Percentiles rank a stretch among this genome's conserved stretches.
These are phyloP conservation scores for Populus hybrid DNA, from an alignment of 441 rosid genomes.

Conservation along the genomic window DNA sequence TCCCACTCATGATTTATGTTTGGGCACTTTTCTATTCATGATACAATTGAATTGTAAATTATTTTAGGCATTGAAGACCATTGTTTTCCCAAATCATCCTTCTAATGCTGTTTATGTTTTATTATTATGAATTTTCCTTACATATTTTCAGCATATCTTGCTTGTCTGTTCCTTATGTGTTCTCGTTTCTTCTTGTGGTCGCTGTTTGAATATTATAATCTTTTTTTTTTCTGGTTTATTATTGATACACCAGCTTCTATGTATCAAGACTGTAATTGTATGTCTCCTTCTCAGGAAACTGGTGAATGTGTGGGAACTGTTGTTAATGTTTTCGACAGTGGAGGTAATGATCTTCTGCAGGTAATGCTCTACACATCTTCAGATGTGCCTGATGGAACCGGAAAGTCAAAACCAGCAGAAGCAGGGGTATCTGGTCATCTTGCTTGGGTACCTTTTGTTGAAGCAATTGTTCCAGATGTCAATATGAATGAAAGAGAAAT, in stretches of 20 bases:
- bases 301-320: conserved; percentile 78
- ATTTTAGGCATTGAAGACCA: neutral
- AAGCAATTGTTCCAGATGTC: conserved; percentile 86
- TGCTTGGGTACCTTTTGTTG: conserved; percentile 87
- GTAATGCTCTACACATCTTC: conserved; percentile 54
- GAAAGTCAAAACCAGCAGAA: conserved; percentile 32
- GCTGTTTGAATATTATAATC: neutral
- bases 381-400: conserved; percentile 30
- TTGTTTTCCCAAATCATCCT: neutral
- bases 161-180: neutral
- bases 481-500: conserved; percentile 69
- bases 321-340: conserved; percentile 66
- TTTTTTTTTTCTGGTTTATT: neutral
- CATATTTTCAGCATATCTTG: neutral
- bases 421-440: conserved; percentile 39
- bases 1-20: neutral
- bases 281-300: conserved; percentile 52
- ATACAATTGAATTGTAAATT: neutral
- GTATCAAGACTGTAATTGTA: neutral
- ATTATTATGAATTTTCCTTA: neutral
- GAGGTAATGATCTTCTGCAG: conserved; percentile 77
- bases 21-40: neutral
- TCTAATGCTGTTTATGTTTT: neutral
- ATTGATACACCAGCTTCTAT: neutral
- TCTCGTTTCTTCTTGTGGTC: neutral